Percentiles rank a stretch among this genome's conserved stretches.
Evolutionary conservation across 495 filamentous ascomycete genomes (phyloP).

Genomic region (Xylaria grammica): DNA sequence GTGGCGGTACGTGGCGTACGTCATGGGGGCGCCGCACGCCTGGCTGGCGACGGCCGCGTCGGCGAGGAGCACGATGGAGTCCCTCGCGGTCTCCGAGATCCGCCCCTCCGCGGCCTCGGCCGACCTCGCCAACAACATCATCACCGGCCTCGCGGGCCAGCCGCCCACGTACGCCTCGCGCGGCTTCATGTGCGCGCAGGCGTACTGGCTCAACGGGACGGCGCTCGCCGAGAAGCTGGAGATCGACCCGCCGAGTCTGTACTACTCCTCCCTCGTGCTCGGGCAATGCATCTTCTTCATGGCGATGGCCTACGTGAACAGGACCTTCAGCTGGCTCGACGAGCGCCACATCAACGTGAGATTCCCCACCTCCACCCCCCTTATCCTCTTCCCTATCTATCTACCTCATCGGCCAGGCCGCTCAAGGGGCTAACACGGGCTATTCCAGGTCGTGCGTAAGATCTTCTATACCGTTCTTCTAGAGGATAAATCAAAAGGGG

Average conservation of each 20-base stretch:
- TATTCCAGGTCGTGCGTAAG: conserved; percentile 45
- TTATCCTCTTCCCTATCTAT: background rate
- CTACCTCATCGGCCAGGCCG: conserved; percentile 2
- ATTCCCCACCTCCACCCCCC: background rate
- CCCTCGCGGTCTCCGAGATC: conserved; percentile 65
- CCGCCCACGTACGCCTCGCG: conserved; percentile 67
- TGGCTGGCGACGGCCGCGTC: conserved; percentile 58
- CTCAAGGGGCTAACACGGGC: background rate
- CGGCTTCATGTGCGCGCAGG: conserved; percentile 68
- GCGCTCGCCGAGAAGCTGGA: conserved; percentile 65
- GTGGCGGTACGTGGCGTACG: conserved; percentile 75
- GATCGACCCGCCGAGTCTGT: conserved; percentile 59
- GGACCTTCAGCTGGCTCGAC: conserved; percentile 64
- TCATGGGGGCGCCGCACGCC: conserved; percentile 70
- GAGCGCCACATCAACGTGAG: conserved; percentile 57
- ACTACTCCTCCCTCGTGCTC: conserved; percentile 64
- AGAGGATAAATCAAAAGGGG: conserved; percentile 57
- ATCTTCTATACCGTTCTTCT: conserved; percentile 58
- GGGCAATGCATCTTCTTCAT: conserved; percentile 73
- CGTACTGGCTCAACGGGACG: conserved; percentile 72
- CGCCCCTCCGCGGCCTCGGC: conserved; percentile 64
- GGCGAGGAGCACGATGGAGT: conserved; percentile 69
- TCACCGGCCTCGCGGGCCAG: conserved; percentile 64
- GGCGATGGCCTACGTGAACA: conserved; percentile 56
- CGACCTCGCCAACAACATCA: conserved; percentile 75